Percentiles rank a stretch among this genome's conserved stretches.
These are phyloP conservation scores for Xylaria acuta DNA, from an alignment of 495 filamentous ascomycete genomes.

Conservation along the genomic window DNA sequence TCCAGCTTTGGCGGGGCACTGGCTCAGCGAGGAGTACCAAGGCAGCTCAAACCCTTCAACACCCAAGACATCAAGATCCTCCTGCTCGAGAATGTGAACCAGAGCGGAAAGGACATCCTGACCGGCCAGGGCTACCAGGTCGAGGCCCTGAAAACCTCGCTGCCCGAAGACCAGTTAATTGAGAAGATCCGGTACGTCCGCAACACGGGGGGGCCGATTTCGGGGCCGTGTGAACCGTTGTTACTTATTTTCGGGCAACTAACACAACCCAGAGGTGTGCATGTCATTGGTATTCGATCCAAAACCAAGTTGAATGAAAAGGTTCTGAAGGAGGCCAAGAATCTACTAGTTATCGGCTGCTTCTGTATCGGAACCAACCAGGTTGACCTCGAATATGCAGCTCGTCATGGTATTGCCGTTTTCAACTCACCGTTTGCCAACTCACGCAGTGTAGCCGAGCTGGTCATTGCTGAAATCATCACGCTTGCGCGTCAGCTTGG, in stretches of 20 bases:
- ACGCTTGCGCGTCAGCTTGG: conserved; percentile 87
- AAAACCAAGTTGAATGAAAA: conserved; percentile 93
- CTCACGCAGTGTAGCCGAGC: conserved; percentile 93
- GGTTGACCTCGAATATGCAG: conserved; percentile 91
- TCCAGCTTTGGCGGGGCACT: conserved; percentile 54
- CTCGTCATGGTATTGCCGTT: conserved; percentile 89
- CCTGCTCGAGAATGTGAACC: conserved; percentile 93
- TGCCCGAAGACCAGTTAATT: conserved; percentile 92
- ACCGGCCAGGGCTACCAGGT: conserved; percentile 92
- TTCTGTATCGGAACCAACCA: conserved; percentile 99
- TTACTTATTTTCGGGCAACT: conserved; percentile 15
- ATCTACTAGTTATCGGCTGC: conserved; percentile 94
- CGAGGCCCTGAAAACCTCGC: conserved; percentile 83
- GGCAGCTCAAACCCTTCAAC: conserved; percentile 93
- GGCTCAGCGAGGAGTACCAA: conserved; percentile 50
- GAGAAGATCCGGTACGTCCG: conserved; percentile 88
- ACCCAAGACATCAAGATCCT: conserved; percentile 96
- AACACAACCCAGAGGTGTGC: conserved; percentile 71
- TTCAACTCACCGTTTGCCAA: conserved; percentile 99
- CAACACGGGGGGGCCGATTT: neutral
- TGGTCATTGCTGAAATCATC: conserved; percentile 95
- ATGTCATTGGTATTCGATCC: conserved; percentile 97
- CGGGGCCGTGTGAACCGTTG: conserved; percentile 20
- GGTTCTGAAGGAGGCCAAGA: conserved; percentile 87
- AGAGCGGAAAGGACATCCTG: conserved; percentile 84